phyloP scores from a whole-genome alignment of 768 basidiomycete species.

The Mrakia hoshinonis region DNA sequence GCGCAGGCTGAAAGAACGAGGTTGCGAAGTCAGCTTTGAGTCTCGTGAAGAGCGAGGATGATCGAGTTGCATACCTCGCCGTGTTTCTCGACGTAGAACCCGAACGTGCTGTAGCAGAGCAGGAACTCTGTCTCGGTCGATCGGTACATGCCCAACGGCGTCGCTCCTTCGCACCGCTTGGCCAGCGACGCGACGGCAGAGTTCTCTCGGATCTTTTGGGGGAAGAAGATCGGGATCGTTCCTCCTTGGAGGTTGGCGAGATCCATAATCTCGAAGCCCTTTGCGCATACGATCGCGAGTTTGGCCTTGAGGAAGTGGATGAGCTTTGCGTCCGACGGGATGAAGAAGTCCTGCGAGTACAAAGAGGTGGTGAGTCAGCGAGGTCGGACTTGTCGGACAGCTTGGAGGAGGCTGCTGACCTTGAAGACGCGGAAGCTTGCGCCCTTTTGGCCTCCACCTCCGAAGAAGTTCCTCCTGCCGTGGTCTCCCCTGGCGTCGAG shows the following conservation, averaged over 20 bases:
- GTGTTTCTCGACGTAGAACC: constrained; percentile 81
- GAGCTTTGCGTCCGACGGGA: constrained; percentile 82
- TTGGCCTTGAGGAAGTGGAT: constrained; percentile 81
- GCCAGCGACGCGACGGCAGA: constrained; percentile 57
- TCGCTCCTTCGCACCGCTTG: constrained; percentile 68
- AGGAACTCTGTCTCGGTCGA: constrained; percentile 79
- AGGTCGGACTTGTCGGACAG: constrained; percentile 26
- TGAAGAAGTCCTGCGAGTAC: constrained; percentile 62
- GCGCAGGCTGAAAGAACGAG: constrained; percentile 48
- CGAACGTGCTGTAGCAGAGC: constrained; percentile 84
- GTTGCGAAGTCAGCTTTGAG: neutral
- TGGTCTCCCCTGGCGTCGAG: constrained; percentile 69
- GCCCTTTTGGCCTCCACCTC: constrained; percentile 69
- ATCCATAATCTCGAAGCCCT: constrained; percentile 97
- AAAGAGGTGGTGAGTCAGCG: neutral
- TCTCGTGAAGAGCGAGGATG: neutral
- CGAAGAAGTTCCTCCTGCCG: constrained; percentile 45
- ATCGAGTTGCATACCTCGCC: constrained; percentile 49
- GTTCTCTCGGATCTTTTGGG: constrained; percentile 52
- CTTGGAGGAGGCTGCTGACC: constrained; percentile 36
- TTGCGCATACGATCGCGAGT: constrained; percentile 84
- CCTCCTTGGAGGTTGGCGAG: constrained; percentile 80
- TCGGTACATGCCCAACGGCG: constrained; percentile 83
- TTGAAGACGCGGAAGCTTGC: constrained; percentile 69
- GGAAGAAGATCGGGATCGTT: constrained; percentile 62